A percentile compares a stretch with the other conserved stretches of the same genome.
These are phyloP conservation scores for Trichocladium uniseriatum DNA, from an alignment of 495 filamentous ascomycete genomes.

Conservation along the genomic window DNA sequence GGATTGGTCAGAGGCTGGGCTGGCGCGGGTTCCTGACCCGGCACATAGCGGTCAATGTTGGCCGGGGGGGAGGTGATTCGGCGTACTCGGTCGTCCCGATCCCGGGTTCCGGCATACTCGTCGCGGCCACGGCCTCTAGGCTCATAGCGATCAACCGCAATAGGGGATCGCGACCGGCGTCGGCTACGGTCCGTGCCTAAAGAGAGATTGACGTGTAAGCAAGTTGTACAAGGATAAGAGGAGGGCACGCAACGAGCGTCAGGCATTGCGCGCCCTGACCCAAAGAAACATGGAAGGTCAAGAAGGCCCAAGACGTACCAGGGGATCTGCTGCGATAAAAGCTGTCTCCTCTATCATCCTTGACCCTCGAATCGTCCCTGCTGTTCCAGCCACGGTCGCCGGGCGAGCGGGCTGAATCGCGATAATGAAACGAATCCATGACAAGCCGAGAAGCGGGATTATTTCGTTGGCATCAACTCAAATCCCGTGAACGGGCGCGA, in stretches of 20 bases:
- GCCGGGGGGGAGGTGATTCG: slow-evolving; percentile 50
- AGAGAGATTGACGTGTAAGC: slow-evolving; percentile 8
- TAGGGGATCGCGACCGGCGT: slow-evolving; percentile 63
- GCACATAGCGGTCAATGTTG: slow-evolving; percentile 93
- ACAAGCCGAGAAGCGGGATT: not conserved
- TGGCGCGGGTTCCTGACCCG: slow-evolving; percentile 58
- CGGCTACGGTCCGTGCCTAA: slow-evolving; percentile 37
- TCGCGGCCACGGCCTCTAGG: slow-evolving; percentile 59
- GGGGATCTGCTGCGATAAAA: slow-evolving; percentile 50
- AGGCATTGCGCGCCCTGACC: too few relatives aligned
- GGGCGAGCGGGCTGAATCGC: slow-evolving; percentile 43
- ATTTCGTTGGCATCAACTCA: not conserved
- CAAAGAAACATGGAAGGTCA: slow-evolving; percentile 6
- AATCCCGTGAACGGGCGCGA: not conserved
- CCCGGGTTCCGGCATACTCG: slow-evolving; percentile 55
- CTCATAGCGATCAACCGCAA: slow-evolving; percentile 62
- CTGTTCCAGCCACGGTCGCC: slow-evolving; percentile 39
- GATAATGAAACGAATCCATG: slow-evolving; percentile 40
- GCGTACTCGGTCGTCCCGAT: slow-evolving; percentile 42
- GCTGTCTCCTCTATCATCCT: slow-evolving; percentile 41
- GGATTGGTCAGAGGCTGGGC: slow-evolving; percentile 59
- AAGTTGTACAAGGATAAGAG: too few relatives aligned
- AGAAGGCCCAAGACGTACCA: slow-evolving; percentile 35
- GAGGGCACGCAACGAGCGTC: too few relatives aligned
- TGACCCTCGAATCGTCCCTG: slow-evolving; percentile 38